A percentile compares a stretch with the other conserved stretches of the same genome.
phyloP scores from a whole-genome alignment of 1,139 yeast species.

The Debaryomyces sp. region DNA sequence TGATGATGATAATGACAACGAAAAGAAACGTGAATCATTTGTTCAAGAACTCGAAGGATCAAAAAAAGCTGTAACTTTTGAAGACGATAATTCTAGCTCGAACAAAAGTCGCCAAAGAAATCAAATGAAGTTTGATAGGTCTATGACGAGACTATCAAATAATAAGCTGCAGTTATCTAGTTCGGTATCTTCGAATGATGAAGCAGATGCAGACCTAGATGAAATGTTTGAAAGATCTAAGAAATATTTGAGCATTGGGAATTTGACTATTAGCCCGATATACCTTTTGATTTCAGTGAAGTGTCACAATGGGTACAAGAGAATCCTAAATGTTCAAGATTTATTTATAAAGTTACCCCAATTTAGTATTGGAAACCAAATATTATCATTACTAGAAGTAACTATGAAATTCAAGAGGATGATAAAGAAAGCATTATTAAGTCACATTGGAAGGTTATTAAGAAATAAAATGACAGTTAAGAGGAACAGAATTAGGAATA shows the following conservation, averaged over 20 bases:
- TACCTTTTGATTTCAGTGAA: constrained; percentile 58
- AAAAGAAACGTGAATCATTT: constrained; percentile 14
- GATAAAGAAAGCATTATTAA: constrained; percentile 52
- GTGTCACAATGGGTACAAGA: constrained; percentile 54
- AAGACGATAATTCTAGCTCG: constrained; percentile 1
- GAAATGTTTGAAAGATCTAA: constrained; percentile 64
- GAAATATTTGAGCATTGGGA: constrained; percentile 56
- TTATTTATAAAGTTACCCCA: constrained; percentile 59
- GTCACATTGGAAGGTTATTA: constrained; percentile 61
- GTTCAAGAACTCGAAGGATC: constrained; percentile 17
- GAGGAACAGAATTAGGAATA: constrained; percentile 12
- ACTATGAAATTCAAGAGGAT: constrained; percentile 53
- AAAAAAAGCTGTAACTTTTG: constrained; percentile 13
- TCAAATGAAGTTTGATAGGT: constrained; percentile 7
- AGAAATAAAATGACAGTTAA: constrained; percentile 51
- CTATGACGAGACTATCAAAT: constrained; percentile 11
- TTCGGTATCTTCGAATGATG: background rate
- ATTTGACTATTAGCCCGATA: constrained; percentile 49
- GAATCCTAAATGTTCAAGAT: constrained; percentile 63
- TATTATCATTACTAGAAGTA: constrained; percentile 58
- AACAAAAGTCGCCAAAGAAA: background rate
- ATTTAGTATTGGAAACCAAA: constrained; percentile 47
- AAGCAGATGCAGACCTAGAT: constrained; percentile 13
- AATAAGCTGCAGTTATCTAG: constrained; percentile 4
- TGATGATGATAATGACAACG: constrained; percentile 9